Conservation (phyloP, 2,329 filamentous ascomycete species). For the Diaporthe australafricana region DNA sequence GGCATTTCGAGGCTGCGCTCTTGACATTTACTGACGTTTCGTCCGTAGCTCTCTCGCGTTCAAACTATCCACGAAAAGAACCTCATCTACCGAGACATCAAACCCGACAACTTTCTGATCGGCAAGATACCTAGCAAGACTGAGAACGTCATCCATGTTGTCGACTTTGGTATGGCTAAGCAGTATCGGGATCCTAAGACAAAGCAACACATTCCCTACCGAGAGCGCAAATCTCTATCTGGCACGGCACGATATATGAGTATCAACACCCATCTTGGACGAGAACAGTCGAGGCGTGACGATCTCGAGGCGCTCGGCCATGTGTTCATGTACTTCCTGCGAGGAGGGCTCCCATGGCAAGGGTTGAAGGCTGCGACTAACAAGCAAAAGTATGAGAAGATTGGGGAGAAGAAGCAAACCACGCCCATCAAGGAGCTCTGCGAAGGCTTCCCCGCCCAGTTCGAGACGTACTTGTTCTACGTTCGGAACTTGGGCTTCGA, state of each 20-base stretch:
- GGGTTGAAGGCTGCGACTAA: conserved; percentile 80
- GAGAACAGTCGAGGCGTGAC: conserved; percentile 95
- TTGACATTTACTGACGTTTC: conserved; percentile 43
- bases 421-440: conserved; percentile 97
- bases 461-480: conserved; percentile 97
- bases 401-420: conserved; percentile 99
- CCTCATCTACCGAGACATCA: conserved; percentile 98
- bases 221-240: conserved; percentile 95
- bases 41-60: conserved; percentile 81
- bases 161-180: conserved; percentile 99
- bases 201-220: conserved; percentile 98
- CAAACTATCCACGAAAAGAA: conserved; percentile 98
- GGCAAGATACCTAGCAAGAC: conserved; percentile 91
- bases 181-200: conserved; percentile 99
- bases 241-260: conserved; percentile 99
- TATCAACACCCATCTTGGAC: conserved; percentile 97
- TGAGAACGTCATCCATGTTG: conserved; percentile 98
- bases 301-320: conserved; percentile 90
- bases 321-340: conserved; percentile 80
- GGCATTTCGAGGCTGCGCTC: not conserved
- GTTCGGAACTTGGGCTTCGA: conserved; percentile 98
- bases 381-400: conserved; percentile 99
- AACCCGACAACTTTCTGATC: conserved; percentile 99
- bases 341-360: conserved; percentile 79
- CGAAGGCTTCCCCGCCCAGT: conserved; percentile 95